phyloP scores from a whole-genome alignment of 345 rosid species.

The Dimocarpus longan region DNA sequence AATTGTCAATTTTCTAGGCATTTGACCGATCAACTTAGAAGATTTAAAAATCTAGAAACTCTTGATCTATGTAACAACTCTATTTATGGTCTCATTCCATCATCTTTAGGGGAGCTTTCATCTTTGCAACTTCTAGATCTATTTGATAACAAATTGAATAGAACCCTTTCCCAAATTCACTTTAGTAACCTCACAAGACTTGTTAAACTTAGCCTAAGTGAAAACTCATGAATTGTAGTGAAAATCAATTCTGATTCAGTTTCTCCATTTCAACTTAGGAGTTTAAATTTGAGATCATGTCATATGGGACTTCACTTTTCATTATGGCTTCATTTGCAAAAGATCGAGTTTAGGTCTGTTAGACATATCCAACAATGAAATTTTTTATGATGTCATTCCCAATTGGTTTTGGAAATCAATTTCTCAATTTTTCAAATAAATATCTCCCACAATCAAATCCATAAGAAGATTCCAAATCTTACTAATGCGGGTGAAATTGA shows the following conservation, averaged over 20 bases:
- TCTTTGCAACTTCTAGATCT: background rate
- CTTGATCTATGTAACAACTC: background rate
- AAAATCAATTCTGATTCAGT: conserved; percentile 10
- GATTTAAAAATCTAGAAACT: background rate
- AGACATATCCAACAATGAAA: conserved; percentile 25
- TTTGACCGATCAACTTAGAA: background rate
- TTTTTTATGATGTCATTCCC: conserved; percentile 26
- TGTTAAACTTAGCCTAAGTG: fast-evolving
- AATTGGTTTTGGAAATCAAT: conserved; percentile 27
- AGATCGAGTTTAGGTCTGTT: conserved; percentile 9
- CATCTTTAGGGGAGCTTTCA: background rate
- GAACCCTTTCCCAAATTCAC: background rate
- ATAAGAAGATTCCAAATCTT: conserved; percentile 2
- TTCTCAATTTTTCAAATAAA: background rate
- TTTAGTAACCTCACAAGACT: background rate
- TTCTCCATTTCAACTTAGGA: conserved; percentile 15
- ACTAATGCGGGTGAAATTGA: background rate
- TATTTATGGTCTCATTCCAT: background rate
- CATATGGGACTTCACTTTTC: conserved; percentile 30
- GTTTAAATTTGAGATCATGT: conserved; percentile 20
- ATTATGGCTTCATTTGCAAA: conserved; percentile 18
- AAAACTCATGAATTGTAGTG: background rate
- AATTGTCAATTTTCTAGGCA: background rate
- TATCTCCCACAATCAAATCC: conserved; percentile 28
- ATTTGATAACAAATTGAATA: background rate